These are phyloP conservation scores for Thielaviopsis ethacetica DNA, from an alignment of 2,329 filamentous ascomycete species.

Conservation along the genomic window DNA sequence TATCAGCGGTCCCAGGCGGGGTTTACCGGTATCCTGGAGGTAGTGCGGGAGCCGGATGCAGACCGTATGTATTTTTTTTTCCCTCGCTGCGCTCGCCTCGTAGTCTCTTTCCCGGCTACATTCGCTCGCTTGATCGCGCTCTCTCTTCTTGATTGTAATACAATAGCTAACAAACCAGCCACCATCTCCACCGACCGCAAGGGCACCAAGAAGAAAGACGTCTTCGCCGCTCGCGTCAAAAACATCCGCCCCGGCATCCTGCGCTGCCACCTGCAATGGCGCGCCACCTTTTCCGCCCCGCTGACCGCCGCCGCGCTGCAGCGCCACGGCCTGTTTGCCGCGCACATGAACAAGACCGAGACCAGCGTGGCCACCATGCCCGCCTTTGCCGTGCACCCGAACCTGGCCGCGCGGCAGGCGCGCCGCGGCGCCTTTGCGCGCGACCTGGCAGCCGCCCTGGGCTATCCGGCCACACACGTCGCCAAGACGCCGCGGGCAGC, in stretches of 20 bases:
- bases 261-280: conserved; percentile 6
- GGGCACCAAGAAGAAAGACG: neutral
- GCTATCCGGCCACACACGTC: neutral
- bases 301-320: neutral
- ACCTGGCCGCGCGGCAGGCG: neutral
- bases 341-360: neutral
- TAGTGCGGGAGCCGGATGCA: neutral
- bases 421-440: neutral
- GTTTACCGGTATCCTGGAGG: conserved; percentile 5
- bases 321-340: neutral
- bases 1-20: conserved; percentile 3
- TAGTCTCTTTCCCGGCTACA: no score
- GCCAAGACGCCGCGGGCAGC: no score
- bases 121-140: neutral
- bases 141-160: neutral
- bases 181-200: neutral
- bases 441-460: neutral
- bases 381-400: neutral
- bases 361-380: neutral
- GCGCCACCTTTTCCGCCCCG: conserved; percentile 5
- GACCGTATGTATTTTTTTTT: neutral
- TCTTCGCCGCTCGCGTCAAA: neutral
- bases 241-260: neutral
- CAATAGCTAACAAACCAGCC: neutral
- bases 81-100: no score